Base-by-base conservation (phyloP, 352 stramenopile genomes). In the Phytophthora boehmeriae region DNA sequence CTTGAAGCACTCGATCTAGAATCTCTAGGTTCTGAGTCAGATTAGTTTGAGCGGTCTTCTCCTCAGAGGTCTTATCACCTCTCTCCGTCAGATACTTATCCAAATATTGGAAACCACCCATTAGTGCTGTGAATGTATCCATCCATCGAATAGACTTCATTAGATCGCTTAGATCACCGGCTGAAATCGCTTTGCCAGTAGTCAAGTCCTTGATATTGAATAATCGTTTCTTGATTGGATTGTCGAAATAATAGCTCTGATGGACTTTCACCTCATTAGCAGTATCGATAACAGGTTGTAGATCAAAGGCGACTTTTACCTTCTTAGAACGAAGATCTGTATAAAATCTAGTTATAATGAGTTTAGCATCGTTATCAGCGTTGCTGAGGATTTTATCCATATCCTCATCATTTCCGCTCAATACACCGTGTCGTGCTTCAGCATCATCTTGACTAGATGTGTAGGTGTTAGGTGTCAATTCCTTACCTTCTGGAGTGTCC, bases 171-270 rank as follows among this genome's bases (percentile, higher is more conserved):
- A 11, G 9, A 10, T 4, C 25, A 22, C 22, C 48, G 34, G 44
- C 54, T 35, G 57, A 65, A 47, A 58, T 48, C 39, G 1, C 8
- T 48, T 65, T 59, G 35, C 43, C 20, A 2, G 58, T 16, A n/a
- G 42, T 47, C n/a, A n/a, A n/a, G 41, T 65, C n/a, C 1, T 42
- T 65, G 49, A 59, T 54, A 56, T 48, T 48, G 4, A 56, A 41
- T 19, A 22, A 16, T 55, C 19, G 34, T n/a, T 9, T 47, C 27
- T 46, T 4, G 25, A 6, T 28, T 46, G 48, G 48, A 10, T 46
- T 16, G 36, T 22, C 48, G 36, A 55, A 55, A 27, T 55, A 55
- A 16, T 55, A 55, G 34, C 11, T 9, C 8, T 10, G 2, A 46
- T 55, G 48, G n/a, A 22, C n/a, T 41, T 55, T 55, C 16, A 46